phyloP scores from a whole-genome alignment of 2,329 filamentous ascomycete species.

The Colletotrichum lupini region DNA sequence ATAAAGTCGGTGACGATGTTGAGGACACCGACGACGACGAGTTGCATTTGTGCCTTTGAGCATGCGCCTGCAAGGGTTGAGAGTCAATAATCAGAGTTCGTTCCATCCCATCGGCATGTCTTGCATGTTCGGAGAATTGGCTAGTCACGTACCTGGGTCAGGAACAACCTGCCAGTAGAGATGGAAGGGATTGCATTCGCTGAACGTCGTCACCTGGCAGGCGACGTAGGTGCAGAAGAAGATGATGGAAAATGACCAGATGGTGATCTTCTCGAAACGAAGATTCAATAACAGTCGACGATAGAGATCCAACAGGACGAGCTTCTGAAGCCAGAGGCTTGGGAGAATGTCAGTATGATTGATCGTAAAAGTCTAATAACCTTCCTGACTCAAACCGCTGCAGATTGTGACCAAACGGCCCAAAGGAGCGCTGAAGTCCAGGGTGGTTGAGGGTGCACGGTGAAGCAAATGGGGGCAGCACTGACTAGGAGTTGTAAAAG shows the following conservation, averaged over 20 bases:
- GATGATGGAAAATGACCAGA: slow-evolving; percentile 41
- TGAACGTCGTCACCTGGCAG: slow-evolving; percentile 47
- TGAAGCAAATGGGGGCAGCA: slow-evolving; percentile 17
- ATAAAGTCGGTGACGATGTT: slow-evolving; percentile 48
- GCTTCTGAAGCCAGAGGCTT: slow-evolving; percentile 44
- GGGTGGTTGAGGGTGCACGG: slow-evolving; percentile 8
- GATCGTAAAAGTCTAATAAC: neutral
- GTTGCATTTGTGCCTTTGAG: slow-evolving; percentile 44
- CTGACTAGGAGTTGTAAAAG: slow-evolving; percentile 48
- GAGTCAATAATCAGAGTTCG: neutral
- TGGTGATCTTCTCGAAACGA: slow-evolving; percentile 39
- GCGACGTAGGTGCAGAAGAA: slow-evolving; percentile 45
- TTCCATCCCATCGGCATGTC: neutral
- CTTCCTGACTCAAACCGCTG: slow-evolving; percentile 10
- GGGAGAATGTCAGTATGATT: slow-evolving; percentile 1
- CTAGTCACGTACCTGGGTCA: slow-evolving; percentile 43
- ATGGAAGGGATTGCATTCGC: slow-evolving; percentile 56
- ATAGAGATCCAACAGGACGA: slow-evolving; percentile 43
- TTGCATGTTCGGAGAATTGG: neutral
- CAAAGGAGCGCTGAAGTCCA: neutral
- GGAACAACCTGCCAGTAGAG: slow-evolving; percentile 68
- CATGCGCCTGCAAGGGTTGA: slow-evolving; percentile 38
- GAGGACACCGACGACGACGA: slow-evolving; percentile 45
- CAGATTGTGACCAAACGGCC: neutral
- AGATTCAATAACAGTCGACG: slow-evolving; percentile 40